Base-by-base conservation (phyloP, 768 basidiomycete genomes). In the Tricholoma bakamatsutake region DNA sequence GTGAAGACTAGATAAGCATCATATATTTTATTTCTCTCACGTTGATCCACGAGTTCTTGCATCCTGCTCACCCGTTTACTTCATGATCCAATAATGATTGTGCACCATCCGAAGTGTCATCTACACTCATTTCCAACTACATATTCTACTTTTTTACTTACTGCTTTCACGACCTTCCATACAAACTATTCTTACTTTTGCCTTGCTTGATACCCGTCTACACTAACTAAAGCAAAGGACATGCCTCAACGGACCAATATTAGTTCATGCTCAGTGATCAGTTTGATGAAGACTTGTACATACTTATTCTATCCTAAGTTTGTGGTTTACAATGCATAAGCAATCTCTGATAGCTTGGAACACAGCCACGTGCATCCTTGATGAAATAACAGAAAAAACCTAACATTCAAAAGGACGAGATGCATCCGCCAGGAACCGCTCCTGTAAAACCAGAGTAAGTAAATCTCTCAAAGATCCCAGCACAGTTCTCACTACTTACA, bases 401-500 rank as follows among this genome's bases (percentile, higher is more conserved):
- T 27, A 46, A 46, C 21, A 24, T 24, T 24, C 21, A n/a, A n/a
- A n/a, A n/a, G n/a, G n/a, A n/a, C n/a, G 21, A 46, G 27, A 30
- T 30, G 13, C 46, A 62, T 48, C 69, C 69, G 15, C 52, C 67
- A 35, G 73, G 72, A 51, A 72, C 71, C 34, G 74, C 72, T 2
- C 69, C 71, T n/a, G 67, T 76, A 0, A 76, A 73, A 55, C 55
- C 67, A 62, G 72, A 73, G 73, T 76, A 60, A 60, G 69, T 65
- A 9, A 13, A 27, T 24, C 13, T 18, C 50, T 34, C 24, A 24
- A 27, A 11, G 9, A 33, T 40, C 18, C 18, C 48, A 27, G 30
- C 24, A 21, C 21, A 39, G 8, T 12, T 43, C 12, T 39, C 17
- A 34, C 50, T n/a, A 39, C 39, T 34, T 10, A 17, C 51, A 59